Conservation (phyloP, 306 rosid genomes). For the Cicer yamashitae region DNA sequence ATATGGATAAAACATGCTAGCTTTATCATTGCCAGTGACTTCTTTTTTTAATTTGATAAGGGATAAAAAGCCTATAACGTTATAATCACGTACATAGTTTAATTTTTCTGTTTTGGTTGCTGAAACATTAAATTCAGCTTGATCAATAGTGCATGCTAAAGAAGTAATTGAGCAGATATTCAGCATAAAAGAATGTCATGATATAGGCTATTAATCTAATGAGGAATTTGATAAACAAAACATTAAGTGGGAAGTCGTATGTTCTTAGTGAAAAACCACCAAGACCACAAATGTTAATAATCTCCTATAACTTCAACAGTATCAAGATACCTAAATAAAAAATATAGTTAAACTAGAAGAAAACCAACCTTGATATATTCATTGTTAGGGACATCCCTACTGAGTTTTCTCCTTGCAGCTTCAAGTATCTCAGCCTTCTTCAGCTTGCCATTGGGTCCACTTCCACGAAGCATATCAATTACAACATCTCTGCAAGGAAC, state of each 20-base stretch:
- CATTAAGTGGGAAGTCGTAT: not conserved
- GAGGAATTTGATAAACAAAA: not conserved
- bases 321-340: not conserved
- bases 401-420: constrained; percentile 70
- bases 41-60: not conserved
- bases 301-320: not conserved
- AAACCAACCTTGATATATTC: constrained; percentile 80
- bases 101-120: constrained; percentile 9
- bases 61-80: constrained; percentile 21
- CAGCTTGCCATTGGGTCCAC: constrained; percentile 65
- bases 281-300: not conserved
- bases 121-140: constrained; percentile 24
- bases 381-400: constrained; percentile 61
- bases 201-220: not conserved
- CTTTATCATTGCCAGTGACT: not conserved
- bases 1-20: not conserved
- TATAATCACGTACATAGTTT: not conserved
- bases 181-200: not conserved
- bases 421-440: constrained; percentile 70
- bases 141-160: not conserved
- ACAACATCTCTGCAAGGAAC: constrained; percentile 75
- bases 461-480: constrained; percentile 69
- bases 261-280: not conserved
- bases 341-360: not conserved
- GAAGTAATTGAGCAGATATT: constrained; percentile 7